Conservation (phyloP, 2,329 filamentous ascomycete species). For the Diaporthe amygdali region DNA sequence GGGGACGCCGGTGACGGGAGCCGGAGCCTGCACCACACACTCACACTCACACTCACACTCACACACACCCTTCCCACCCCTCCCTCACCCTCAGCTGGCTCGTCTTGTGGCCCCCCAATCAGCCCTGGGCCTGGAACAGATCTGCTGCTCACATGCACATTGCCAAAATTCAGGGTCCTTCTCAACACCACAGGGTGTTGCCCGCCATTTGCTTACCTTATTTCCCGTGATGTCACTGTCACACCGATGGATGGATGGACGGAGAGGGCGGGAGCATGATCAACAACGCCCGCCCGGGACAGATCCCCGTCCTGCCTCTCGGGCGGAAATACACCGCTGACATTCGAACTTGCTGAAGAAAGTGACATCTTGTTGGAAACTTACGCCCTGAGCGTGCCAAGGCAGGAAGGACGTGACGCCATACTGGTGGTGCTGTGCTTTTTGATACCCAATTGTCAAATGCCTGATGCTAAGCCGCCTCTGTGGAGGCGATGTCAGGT, state of each 20-base stretch:
- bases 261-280: background rate
- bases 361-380: background rate
- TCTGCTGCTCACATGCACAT: conserved; percentile 21
- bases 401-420: background rate
- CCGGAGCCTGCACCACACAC: conserved; percentile 14
- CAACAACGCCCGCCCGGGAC: background rate
- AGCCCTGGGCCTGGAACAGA: conserved; percentile 17
- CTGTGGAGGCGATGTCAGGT: background rate
- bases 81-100: background rate
- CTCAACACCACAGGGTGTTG: background rate
- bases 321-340: background rate
- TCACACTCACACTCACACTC: no score
- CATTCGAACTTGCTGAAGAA: background rate
- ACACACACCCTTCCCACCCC: no score
- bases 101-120: background rate
- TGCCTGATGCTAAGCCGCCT: background rate
- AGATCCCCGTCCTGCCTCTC: background rate
- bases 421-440: conserved; percentile 6
- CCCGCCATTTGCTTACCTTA: background rate
- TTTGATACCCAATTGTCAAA: background rate
- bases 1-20: conserved; percentile 8
- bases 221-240: background rate
- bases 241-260: background rate
- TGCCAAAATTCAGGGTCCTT: conserved; percentile 11
- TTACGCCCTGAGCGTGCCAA: background rate